Evolutionary conservation across 805 yeast genomes (phyloP).

Genomic region (Candida insectorum): DNA sequence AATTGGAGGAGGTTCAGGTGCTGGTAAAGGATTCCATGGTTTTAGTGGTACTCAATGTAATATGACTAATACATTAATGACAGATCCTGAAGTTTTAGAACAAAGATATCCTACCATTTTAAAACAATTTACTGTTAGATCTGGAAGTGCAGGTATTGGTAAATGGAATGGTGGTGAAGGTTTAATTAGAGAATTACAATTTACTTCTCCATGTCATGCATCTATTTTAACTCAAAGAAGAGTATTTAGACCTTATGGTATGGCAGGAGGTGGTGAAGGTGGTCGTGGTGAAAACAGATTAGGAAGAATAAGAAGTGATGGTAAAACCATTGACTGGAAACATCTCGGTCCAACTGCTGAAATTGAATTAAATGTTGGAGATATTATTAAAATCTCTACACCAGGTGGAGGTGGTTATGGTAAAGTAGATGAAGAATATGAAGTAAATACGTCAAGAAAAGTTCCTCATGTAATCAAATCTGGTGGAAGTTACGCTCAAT

Average conservation of each 20-base stretch:
- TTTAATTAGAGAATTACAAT: slow-evolving; percentile 17
- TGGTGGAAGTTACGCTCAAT: slow-evolving; percentile 21
- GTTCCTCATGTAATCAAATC: slow-evolving; percentile 5
- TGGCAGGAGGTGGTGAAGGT: slow-evolving; percentile 28
- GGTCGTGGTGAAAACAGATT: slow-evolving; percentile 36
- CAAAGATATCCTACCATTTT: slow-evolving; percentile 18
- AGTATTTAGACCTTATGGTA: slow-evolving; percentile 20
- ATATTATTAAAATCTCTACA: slow-evolving; percentile 61
- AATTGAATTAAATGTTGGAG: slow-evolving; percentile 55
- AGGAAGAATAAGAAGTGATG: slow-evolving; percentile 28
- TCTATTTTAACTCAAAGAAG: slow-evolving; percentile 19
- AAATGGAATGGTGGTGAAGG: slow-evolving; percentile 21
- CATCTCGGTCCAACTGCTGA: slow-evolving; percentile 64
- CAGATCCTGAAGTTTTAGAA: slow-evolving; percentile 22
- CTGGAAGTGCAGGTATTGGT: slow-evolving; percentile 17
- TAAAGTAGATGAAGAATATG: slow-evolving; percentile 1
- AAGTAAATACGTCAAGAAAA: slow-evolving; percentile 2
- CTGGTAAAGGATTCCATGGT: slow-evolving; percentile 19
- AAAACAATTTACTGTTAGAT: slow-evolving; percentile 14
- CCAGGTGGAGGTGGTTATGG: slow-evolving; percentile 93
- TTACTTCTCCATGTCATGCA: slow-evolving; percentile 17
- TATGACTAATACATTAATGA: slow-evolving; percentile 38
- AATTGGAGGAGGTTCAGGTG: slow-evolving; percentile 19
- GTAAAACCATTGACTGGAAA: slow-evolving; percentile 18
- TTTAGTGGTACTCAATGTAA: slow-evolving; percentile 38